Evolutionary conservation across 192 early-diverging fungal genomes (phyloP).

Genomic region (Cetraspora pellucida): DNA sequence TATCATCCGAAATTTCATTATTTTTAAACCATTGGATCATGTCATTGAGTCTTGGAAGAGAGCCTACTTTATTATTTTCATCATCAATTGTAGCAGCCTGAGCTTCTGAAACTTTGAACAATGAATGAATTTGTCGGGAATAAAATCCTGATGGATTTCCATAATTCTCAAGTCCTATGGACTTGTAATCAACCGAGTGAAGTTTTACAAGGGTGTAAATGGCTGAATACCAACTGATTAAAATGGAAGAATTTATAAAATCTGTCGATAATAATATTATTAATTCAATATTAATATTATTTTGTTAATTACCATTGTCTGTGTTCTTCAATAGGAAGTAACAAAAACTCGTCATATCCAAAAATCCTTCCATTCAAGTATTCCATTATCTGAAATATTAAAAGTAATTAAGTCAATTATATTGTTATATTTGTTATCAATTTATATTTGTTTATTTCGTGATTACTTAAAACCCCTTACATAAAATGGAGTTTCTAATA

Average conservation of each 20-base stretch:
- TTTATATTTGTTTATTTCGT: too few species aligned
- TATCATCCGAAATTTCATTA: slow-evolving; percentile 71
- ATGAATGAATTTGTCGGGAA: slow-evolving; percentile 76
- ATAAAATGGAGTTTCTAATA: slow-evolving; percentile 94
- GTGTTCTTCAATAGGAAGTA: slow-evolving; percentile 57
- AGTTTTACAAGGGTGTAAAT: slow-evolving; percentile 79
- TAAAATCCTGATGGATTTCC: slow-evolving; percentile 77
- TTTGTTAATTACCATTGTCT: slow-evolving; percentile 48
- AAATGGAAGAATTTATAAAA: too few species aligned
- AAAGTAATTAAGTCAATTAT: not conserved
- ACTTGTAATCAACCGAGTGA: slow-evolving; percentile 69
- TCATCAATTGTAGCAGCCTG: slow-evolving; percentile 72
- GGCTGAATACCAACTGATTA: slow-evolving; percentile 64
- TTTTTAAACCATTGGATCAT: slow-evolving; percentile 74
- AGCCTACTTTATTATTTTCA: slow-evolving; percentile 60
- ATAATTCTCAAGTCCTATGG: slow-evolving; percentile 70
- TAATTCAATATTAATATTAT: too few species aligned
- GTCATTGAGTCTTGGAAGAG: slow-evolving; percentile 68
- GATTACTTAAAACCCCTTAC: too few species aligned
- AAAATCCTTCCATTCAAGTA: slow-evolving; percentile 91
- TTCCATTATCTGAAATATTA: slow-evolving; percentile 75
- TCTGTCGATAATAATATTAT: too few species aligned
- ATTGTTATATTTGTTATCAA: not conserved
- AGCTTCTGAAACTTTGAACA: slow-evolving; percentile 62
- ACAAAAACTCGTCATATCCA: slow-evolving; percentile 60